Evolutionary conservation across 306 rosid genomes (phyloP), one percentile per base, ranked within the genome.

Genomic region (Gleditsia sinensis): DNA sequence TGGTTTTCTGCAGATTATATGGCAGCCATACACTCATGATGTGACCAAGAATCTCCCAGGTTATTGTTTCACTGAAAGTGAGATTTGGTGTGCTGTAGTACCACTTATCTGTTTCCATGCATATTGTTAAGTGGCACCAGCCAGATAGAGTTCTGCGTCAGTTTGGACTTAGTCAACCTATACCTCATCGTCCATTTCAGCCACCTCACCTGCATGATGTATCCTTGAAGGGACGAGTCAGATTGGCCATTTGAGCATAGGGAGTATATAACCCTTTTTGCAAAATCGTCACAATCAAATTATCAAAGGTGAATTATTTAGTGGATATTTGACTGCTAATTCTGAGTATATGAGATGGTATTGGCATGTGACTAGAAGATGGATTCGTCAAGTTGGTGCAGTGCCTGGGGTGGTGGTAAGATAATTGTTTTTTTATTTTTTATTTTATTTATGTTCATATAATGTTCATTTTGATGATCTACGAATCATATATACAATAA

Each of bases 321-420:
- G 6, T 57, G 63, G 63, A 4, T 7, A 25, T 27, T 28, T 57
- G n/a, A 28, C 17, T 17, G 7, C 9, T 0, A 13, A 57, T 14
- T 57, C 63, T 0, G 63, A 57, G 39, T 57, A 57, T 21, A 57
- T 57, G 63, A 57, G 20, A n/a, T 57, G 63, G 63, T 57, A 25
- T 57, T 28, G 63, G 36, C 3, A 8, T 1, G 25, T 57, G 19
- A 57, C 63, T 27, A 25, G 63, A 57, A 14, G 63, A 20, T 57
- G 39, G 37, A 57, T 57, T 25, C 27, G 63, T 28, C 63, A 2
- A 4, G 20, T 4, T 27, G 63, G 63, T 4, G 63, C 63, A 17
- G 63, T 13, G 39, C 63, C 23, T 27, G 37, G 20, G 13, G 3
- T 28, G 20, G 63, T 57, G 63, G 63, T 57, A 57, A 9, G 61